Percentiles rank a stretch among this genome's conserved stretches.
Conservation (phyloP, 2,329 filamentous ascomycete genomes). For the Bertia moriformis region DNA sequence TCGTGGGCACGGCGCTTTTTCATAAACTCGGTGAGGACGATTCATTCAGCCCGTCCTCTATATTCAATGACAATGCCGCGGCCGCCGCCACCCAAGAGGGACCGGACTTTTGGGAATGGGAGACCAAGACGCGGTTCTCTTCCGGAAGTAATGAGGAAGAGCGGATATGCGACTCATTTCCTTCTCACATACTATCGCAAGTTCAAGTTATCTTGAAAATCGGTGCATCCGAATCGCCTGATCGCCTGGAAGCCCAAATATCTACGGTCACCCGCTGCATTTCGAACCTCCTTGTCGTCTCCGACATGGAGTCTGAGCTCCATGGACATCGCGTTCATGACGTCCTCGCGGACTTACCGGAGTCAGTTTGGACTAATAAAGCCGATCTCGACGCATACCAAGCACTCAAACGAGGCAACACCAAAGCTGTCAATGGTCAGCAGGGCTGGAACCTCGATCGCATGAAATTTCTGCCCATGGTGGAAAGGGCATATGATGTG, state of each 20-base stretch:
- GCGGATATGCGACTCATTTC: slow-evolving; percentile 12
- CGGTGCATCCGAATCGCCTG: slow-evolving; percentile 24
- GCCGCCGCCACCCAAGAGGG: no score
- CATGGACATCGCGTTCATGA: slow-evolving; percentile 26
- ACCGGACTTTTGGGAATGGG: slow-evolving; percentile 8
- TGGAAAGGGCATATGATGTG: slow-evolving; percentile 30
- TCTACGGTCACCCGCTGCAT: slow-evolving; percentile 36
- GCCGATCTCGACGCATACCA: slow-evolving; percentile 24
- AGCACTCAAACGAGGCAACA: slow-evolving; percentile 18
- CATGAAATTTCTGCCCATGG: slow-evolving; percentile 41
- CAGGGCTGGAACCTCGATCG: slow-evolving; percentile 37
- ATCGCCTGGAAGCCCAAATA: slow-evolving; percentile 28
- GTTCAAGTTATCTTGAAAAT: slow-evolving; percentile 27
- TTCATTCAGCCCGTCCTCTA: no score
- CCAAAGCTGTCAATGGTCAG: slow-evolving; percentile 14
- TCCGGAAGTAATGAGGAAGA: slow-evolving; percentile 7
- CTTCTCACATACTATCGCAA: slow-evolving; percentile 8
- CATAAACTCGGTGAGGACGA: no score
- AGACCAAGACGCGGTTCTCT: slow-evolving; percentile 11
- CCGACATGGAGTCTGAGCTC: slow-evolving; percentile 30
- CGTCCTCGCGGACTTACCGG: slow-evolving; percentile 25
- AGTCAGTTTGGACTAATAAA: slow-evolving; percentile 13
- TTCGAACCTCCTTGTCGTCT: slow-evolving; percentile 28
- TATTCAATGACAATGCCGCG: no score
- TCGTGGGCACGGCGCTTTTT: no score